phyloP scores from a whole-genome alignment of 1,139 yeast species.

The Taphrina pruni region DNA sequence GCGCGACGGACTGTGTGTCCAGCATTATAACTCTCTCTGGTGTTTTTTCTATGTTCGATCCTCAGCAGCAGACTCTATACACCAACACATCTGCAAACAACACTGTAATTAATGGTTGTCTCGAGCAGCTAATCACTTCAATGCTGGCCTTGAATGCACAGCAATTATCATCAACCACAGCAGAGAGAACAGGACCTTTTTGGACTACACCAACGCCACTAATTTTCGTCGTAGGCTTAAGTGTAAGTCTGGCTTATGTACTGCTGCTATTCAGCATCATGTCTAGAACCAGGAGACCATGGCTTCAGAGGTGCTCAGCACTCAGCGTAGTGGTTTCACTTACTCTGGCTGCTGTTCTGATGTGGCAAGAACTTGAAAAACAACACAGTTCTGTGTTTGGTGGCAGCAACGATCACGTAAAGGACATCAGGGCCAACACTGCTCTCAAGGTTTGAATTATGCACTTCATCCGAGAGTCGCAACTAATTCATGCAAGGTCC shows the following conservation, averaged over 20 bases:
- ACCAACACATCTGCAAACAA: neutral
- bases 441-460: slow-evolving; percentile 55
- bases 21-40: slow-evolving; percentile 20
- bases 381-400: slow-evolving; percentile 53
- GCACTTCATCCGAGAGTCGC: no score
- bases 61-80: neutral
- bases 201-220: slow-evolving; percentile 52
- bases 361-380: slow-evolving; percentile 47
- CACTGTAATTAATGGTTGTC: slow-evolving; percentile 26
- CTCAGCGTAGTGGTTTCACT: slow-evolving; percentile 50
- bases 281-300: slow-evolving; percentile 51
- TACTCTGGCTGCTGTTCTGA: slow-evolving; percentile 49
- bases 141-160: neutral
- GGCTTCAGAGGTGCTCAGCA: slow-evolving; percentile 52
- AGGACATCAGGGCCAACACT: slow-evolving; percentile 55
- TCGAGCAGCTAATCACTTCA: slow-evolving; percentile 8
- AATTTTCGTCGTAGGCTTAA: slow-evolving; percentile 51
- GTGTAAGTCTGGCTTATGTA: slow-evolving; percentile 53
- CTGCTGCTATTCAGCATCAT: slow-evolving; percentile 50
- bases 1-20: neutral
- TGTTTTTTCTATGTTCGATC: slow-evolving; percentile 15
- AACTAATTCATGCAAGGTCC: slow-evolving; percentile 52
- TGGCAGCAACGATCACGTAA: slow-evolving; percentile 58
- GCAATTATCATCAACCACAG: neutral
- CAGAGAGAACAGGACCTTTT: slow-evolving; percentile 48